Base-by-base conservation (phyloP, 2,329 filamentous ascomycete genomes). In the Cladosporium velox region DNA sequence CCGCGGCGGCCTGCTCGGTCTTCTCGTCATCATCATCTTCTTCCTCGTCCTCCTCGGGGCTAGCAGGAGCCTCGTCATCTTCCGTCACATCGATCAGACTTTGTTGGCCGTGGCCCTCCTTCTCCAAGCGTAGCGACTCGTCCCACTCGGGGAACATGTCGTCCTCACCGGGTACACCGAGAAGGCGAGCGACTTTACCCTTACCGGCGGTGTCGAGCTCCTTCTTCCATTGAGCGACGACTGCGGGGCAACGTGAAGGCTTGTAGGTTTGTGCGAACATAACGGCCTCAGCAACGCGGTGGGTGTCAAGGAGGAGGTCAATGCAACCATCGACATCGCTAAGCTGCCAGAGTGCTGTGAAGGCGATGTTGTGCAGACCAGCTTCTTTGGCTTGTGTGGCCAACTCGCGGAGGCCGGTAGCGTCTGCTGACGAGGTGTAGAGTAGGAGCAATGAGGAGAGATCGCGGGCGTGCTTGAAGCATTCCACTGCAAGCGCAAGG, bases 141-240 rank as follows among this genome's bases (percentile, higher is more conserved):
- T 97, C 91, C 95, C 95, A 99, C 74, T 97, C 92, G 0, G 94
- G 94, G 81, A 99, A 99, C 72, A 99, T 85, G 67, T 85, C 91
- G 72, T 77, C 75, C 24, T 72, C 71, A 0, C 88, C 91, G 0
- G 95, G 95, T 0, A 92, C 85, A 67, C 91, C 94, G 64, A 99
- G 86, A 60, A 93, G 84, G 80, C 94, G 90, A 12, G 91, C 88
- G 4, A 98, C 90, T 71, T 95, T 92, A 12, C 85, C 86, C 83
- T 96, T 97, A 77, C 94, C 94, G 63, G 84, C 85, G 80, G 92
- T 91, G 77, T 97, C 93, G 59, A 99, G 79, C 35, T 83, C 87
- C 67, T 88, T 85, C 80, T 97, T 97, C 95, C 94, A 99, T 68
- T 87, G 80, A 67, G 84, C 83, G 5, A 91, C 92, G 0, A 93